Base-by-base conservation (phyloP, 139 green algal species). In the Chlamydomonas applanata region DNA sequence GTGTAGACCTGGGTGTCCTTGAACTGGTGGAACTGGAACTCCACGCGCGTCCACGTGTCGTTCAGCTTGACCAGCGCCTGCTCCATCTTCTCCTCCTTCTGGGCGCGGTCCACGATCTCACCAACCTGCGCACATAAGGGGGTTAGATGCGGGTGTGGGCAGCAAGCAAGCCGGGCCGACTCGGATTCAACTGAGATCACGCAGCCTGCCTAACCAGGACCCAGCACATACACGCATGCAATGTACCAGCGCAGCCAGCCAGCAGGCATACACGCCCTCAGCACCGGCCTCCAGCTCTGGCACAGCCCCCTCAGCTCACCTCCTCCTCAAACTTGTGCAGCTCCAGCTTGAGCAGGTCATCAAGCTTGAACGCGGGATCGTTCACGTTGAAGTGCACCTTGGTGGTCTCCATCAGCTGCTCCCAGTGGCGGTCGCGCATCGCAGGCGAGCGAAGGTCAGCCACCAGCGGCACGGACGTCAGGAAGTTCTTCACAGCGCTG, bases 281-380 rank as follows among this genome's bases (percentile, higher is more conserved):
- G 46, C 46, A 56, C 14, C 46, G 17, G 14, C 57, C 57, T 65
- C n/a, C n/a, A n/a, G n/a, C 60, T 14, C 54, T 62, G 22, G 24
- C 54, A 25, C 22, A 62, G 13, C 24, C 9, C 4, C 54, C 20
- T 9, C 24, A 62, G 54, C 22, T 29, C 25, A 97, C 92, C 72
- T 97, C 92, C 54, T 97, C 92, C 73, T 93, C 91, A 75, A 93
- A 97, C 80, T 94, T 94, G 85, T 96, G 91, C 72, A 97, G 88
- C 85, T 96, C 81, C 62, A 96, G 84, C 25, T 87, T 85, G 2
- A 97, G 88, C 77, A 97, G 76, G 77, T 96, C 87, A 54, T 90
- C 86, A 33, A 97, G 87, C 75, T 88, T 92, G 86, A 97, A 95
- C 40, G 62, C 46, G 9, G 79, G 80, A 65, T 91, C 83, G 33